These are phyloP conservation scores for Microcyclospora pomicola DNA, from an alignment of 2,329 filamentous ascomycete species.

Conservation along the genomic window DNA sequence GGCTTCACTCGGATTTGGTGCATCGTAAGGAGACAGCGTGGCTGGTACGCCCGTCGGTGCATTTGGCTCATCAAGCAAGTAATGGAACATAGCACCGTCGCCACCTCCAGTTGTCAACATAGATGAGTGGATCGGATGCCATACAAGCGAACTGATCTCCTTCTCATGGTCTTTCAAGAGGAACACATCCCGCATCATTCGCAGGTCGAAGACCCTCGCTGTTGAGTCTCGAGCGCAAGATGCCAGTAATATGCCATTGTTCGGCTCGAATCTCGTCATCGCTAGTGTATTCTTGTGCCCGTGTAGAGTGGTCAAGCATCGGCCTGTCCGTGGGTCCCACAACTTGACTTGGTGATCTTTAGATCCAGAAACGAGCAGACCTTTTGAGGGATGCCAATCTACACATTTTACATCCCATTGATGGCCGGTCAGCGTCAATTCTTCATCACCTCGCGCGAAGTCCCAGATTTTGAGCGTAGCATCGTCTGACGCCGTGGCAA, in stretches of 20 bases:
- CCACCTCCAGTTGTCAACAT: conserved; percentile 81
- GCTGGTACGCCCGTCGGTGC: conserved; percentile 58
- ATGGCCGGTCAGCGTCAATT: conserved; percentile 78
- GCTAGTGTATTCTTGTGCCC: conserved; percentile 97
- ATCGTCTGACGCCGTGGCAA: conserved; percentile 91
- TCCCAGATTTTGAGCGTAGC: conserved; percentile 91
- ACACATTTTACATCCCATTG: conserved; percentile 96
- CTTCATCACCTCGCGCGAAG: conserved; percentile 73
- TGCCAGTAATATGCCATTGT: conserved; percentile 70
- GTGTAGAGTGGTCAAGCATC: conserved; percentile 84
- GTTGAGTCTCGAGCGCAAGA: conserved; percentile 90
- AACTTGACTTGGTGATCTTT: conserved; percentile 97
- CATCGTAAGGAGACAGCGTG: conserved; percentile 72
- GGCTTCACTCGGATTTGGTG: conserved; percentile 61
- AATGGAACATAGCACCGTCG: conserved; percentile 82
- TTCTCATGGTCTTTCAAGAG: conserved; percentile 91
- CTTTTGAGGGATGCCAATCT: conserved; percentile 95
- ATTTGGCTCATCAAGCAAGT: conserved; percentile 90
- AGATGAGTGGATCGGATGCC: conserved; percentile 86
- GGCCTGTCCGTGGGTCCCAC: conserved; percentile 88
- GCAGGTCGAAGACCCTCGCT: conserved; percentile 81
- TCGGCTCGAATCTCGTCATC: conserved; percentile 78
- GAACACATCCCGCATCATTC: conserved; percentile 97
- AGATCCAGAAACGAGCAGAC: conserved; percentile 83
- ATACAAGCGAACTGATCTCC: conserved; percentile 80